Percentiles rank a stretch among this genome's conserved stretches.
Conservation (phyloP, 768 basidiomycete genomes). For the Cystofilobasidium bisporidii region DNA sequence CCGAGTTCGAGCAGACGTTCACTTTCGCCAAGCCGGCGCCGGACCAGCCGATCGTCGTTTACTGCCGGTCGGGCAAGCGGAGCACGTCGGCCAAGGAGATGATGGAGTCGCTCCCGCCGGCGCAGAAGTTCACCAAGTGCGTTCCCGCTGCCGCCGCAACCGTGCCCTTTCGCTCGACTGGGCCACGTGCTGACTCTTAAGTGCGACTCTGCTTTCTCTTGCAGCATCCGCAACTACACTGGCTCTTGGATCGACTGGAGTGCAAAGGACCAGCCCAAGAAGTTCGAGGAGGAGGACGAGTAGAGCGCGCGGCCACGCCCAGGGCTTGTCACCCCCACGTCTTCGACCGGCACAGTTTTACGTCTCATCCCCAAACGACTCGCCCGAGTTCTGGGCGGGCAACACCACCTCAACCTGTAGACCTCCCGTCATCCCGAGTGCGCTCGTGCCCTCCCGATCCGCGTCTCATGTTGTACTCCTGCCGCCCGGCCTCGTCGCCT, state of each 20-base stretch:
- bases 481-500: no score
- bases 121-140: conserved; percentile 18
- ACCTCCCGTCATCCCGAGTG: no score
- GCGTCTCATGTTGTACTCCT: no score
- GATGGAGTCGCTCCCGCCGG: neutral
- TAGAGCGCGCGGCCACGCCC: neutral
- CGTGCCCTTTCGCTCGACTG: no score
- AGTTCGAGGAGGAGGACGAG: conserved; percentile 22
- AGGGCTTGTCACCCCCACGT: no score
- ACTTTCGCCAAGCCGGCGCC: conserved; percentile 17
- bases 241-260: conserved; percentile 27
- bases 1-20: neutral
- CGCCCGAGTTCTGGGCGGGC: no score
- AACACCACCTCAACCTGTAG: no score
- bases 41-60: conserved; percentile 25
- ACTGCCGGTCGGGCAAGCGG: conserved; percentile 24
- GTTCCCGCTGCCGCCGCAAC: no score
- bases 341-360: neutral
- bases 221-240: conserved; percentile 23
- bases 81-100: conserved; percentile 9
- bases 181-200: no score
- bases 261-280: conserved; percentile 20
- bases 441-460: no score
- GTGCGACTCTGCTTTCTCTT: neutral
- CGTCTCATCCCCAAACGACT: neutral